Evolutionary conservation across 2,329 filamentous ascomycete species (phyloP).

Genomic region (Microdochium trichocladiopsis): DNA sequence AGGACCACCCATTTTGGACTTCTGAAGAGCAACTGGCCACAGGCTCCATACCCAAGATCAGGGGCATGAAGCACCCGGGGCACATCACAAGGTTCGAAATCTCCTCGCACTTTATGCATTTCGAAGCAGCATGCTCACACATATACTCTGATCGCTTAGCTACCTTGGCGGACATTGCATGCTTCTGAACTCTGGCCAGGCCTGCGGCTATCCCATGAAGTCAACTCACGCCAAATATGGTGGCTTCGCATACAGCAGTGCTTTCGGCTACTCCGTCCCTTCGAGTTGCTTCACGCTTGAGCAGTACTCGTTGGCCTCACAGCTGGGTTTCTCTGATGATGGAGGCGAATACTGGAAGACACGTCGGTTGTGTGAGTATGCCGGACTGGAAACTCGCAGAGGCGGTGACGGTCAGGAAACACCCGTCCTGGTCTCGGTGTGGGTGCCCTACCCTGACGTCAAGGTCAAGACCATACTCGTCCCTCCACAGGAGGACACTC

Average conservation of each 20-base stretch:
- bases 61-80: constrained; percentile 58
- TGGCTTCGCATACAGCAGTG: constrained; percentile 69
- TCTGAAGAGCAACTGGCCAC: constrained; percentile 56
- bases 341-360: constrained; percentile 75
- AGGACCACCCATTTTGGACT: constrained; percentile 69
- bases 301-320: constrained; percentile 69
- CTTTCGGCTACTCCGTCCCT: constrained; percentile 71
- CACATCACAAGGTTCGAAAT: constrained; percentile 55
- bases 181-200: constrained; percentile 68
- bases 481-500: constrained; percentile 48
- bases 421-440: constrained; percentile 60
- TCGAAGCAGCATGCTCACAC: too few relatives aligned
- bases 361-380: constrained; percentile 59
- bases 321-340: constrained; percentile 70
- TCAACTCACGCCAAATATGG: constrained; percentile 79
- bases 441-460: constrained; percentile 66
- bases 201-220: constrained; percentile 77
- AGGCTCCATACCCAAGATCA: constrained; percentile 48
- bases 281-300: constrained; percentile 70
- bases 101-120: neutral
- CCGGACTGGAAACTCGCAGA: constrained; percentile 50
- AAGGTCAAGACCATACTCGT: constrained; percentile 58
- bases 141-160: too few relatives aligned
- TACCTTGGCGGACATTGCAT: constrained; percentile 69
- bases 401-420: constrained; percentile 16